These are phyloP conservation scores for Quercus aquifolioides DNA, from an alignment of 306 rosid genomes.

Conservation along the genomic window DNA sequence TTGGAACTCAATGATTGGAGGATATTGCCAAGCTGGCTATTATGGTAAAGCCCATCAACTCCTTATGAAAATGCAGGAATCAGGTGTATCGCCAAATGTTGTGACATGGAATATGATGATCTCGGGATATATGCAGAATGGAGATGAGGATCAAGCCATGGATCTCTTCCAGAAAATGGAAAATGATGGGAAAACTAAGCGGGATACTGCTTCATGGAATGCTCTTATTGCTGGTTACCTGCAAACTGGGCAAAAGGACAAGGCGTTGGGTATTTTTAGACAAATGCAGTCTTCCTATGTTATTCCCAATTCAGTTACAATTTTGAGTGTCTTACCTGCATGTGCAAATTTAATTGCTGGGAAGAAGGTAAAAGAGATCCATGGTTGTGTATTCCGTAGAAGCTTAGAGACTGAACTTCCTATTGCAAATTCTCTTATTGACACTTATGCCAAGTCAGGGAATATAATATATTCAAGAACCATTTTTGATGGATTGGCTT, in stretches of 20 bases:
- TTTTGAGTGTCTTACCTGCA: conserved; percentile 71
- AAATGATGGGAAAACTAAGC: conserved; percentile 68
- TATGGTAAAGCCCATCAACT: conserved; percentile 87
- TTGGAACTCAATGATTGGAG: conserved; percentile 96
- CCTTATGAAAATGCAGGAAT: conserved; percentile 76
- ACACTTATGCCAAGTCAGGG: conserved; percentile 86
- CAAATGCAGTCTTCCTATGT: conserved; percentile 62
- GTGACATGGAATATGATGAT: conserved; percentile 88
- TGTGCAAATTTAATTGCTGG: conserved; percentile 66
- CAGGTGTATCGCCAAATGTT: conserved; percentile 64
- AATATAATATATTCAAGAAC: conserved; percentile 54
- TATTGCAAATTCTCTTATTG: conserved; percentile 66
- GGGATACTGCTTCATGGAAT: conserved; percentile 83
- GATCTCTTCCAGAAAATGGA: conserved; percentile 78
- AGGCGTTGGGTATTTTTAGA: conserved; percentile 70
- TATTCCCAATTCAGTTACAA: conserved; percentile 66
- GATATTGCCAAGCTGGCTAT: conserved; percentile 80
- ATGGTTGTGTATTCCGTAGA: conserved; percentile 69
- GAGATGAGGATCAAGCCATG: conserved; percentile 74
- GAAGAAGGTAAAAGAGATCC: conserved; percentile 76
- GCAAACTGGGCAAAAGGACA: conserved; percentile 66
- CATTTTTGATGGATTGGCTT: conserved; percentile 61
- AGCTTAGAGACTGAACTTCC: conserved; percentile 52
- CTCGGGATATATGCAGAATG: conserved; percentile 80
- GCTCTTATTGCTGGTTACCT: conserved; percentile 76